phyloP scores from a whole-genome alignment of 495 filamentous ascomycete species.

The Aspergillus olivimuriae region DNA sequence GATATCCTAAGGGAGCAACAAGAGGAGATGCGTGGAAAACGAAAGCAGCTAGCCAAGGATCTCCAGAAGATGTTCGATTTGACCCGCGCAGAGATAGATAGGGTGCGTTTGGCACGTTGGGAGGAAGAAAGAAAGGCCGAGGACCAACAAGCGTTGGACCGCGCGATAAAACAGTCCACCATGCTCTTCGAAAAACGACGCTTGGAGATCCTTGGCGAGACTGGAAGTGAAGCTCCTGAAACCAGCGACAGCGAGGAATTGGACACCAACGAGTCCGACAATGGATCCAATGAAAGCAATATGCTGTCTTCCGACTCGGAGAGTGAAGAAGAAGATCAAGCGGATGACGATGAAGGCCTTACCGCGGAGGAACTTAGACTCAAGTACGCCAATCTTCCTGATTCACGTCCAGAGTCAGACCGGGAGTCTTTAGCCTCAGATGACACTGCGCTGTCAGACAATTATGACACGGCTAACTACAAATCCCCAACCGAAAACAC shows the following conservation, averaged over 20 bases:
- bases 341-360: constrained; percentile 65
- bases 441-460: constrained; percentile 10
- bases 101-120: constrained; percentile 65
- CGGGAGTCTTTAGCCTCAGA: constrained; percentile 23
- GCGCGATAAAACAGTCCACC: constrained; percentile 68
- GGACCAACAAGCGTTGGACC: constrained; percentile 75
- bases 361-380: constrained; percentile 70
- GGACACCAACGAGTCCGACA: constrained; percentile 33
- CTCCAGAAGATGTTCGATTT: constrained; percentile 74
- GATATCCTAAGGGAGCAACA: constrained; percentile 43
- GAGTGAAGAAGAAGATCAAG: constrained; percentile 37
- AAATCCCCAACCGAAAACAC: no score
- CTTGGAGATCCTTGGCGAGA: constrained; percentile 44
- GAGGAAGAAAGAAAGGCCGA: constrained; percentile 77
- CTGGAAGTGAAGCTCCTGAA: constrained; percentile 32
- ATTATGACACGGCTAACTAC: constrained; percentile 11
- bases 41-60: constrained; percentile 64
- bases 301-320: constrained; percentile 53
- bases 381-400: constrained; percentile 71
- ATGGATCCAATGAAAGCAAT: constrained; percentile 57
- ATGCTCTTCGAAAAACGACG: constrained; percentile 49
- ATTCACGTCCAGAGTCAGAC: constrained; percentile 17
- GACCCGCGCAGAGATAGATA: constrained; percentile 67
- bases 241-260: constrained; percentile 45
- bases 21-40: constrained; percentile 47